These are phyloP conservation scores for Fusarium piperis DNA, from an alignment of 2,329 filamentous ascomycete species.

Conservation along the genomic window DNA sequence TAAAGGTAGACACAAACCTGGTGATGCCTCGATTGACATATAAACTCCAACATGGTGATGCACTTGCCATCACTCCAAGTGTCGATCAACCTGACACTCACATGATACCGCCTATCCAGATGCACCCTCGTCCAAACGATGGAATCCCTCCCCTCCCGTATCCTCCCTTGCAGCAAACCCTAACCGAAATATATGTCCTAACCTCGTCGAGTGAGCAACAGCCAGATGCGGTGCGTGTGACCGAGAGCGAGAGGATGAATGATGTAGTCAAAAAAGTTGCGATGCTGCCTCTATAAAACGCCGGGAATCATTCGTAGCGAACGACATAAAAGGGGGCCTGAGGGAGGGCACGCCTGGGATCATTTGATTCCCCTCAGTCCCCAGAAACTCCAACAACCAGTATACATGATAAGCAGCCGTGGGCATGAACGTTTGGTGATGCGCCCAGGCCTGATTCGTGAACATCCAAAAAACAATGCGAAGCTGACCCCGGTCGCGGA, in stretches of 20 bases:
- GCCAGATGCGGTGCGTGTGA: conserved; percentile 2
- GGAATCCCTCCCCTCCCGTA: conserved; percentile 1
- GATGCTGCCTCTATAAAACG: conserved; percentile 39
- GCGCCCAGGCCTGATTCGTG: conserved; percentile 20
- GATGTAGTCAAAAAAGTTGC: conserved; percentile 16
- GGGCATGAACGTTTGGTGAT: conserved; percentile 12
- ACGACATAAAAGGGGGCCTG: conserved; percentile 25
- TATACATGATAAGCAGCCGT: conserved; percentile 9
- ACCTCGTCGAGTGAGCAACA: conserved; percentile 14
- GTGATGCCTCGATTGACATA: conserved; percentile 9
- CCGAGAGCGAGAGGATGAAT: conserved; percentile 25
- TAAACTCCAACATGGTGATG: conserved; percentile 13
- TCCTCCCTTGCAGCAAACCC: conserved; percentile 5
- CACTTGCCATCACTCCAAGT: conserved; percentile 27
- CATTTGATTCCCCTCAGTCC: not conserved
- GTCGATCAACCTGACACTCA: not conserved
- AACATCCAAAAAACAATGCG: conserved; percentile 6
- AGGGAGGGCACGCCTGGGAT: not conserved
- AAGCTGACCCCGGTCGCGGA: conserved; percentile 21
- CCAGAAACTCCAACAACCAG: conserved; percentile 22
- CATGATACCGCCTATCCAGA: conserved; percentile 16
- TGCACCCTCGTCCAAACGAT: conserved; percentile 13
- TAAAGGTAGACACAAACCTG: conserved; percentile 34
- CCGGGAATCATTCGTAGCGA: conserved; percentile 37
- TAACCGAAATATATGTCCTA: conserved; percentile 9